Conservation (phyloP, 2,329 filamentous ascomycete species). For the Graphiopsis chlorocephala region DNA sequence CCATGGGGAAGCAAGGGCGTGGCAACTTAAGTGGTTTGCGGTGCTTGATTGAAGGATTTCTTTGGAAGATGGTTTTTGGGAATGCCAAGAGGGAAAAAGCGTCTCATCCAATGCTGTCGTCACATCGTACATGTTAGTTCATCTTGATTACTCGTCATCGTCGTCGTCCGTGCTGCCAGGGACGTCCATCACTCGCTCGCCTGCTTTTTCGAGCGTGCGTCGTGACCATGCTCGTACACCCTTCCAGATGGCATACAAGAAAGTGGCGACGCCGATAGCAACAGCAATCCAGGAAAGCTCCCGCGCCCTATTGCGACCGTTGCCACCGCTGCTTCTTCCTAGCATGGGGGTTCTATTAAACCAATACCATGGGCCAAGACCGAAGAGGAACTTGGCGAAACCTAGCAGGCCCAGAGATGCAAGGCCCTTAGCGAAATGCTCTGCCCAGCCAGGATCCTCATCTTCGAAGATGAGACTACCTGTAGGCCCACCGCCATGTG, state of each 20-base stretch:
- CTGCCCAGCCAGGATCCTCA: conserved; percentile 63
- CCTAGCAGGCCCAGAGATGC: conserved; percentile 86
- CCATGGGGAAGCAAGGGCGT: conserved; percentile 68
- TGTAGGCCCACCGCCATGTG: conserved; percentile 29
- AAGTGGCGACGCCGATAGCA: conserved; percentile 73
- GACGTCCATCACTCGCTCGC: conserved; percentile 82
- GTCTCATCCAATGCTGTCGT: neutral
- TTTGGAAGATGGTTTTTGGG: neutral
- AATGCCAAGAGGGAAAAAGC: neutral
- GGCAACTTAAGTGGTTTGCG: conserved; percentile 98
- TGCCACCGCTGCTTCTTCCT: conserved; percentile 53
- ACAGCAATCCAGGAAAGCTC: conserved; percentile 78
- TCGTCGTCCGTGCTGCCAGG: conserved; percentile 61
- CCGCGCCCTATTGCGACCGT: conserved; percentile 73
- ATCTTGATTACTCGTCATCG: conserved; percentile 41
- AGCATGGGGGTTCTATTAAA: conserved; percentile 57
- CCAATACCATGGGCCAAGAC: conserved; percentile 72
- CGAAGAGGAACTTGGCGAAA: conserved; percentile 74
- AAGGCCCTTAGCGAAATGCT: conserved; percentile 86
- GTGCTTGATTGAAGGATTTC: neutral
- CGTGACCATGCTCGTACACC: conserved; percentile 71
- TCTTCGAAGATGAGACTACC: conserved; percentile 42
- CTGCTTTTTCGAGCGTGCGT: conserved; percentile 70
- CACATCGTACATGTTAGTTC: conserved; percentile 19
- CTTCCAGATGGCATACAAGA: conserved; percentile 82